phyloP scores from a whole-genome alignment of 441 rosid species.

The Lepidium campestre region DNA sequence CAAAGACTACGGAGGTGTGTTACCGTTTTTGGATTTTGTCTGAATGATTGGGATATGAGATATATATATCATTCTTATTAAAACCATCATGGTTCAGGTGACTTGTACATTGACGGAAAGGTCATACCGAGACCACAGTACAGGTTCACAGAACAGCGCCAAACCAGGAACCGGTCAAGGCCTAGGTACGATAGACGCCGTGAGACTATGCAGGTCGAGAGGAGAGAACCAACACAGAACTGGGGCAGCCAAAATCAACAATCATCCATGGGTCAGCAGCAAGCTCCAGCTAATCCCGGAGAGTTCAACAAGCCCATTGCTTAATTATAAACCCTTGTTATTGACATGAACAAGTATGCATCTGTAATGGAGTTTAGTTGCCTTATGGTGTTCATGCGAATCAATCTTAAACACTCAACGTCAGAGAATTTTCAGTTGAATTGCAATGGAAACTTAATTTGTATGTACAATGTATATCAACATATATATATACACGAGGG shows the following conservation, averaged over 20 bases:
- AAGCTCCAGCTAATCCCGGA: constrained; percentile 18
- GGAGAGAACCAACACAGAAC: constrained; percentile 46
- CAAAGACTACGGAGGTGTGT: constrained; percentile 93
- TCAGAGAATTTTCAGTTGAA: neutral
- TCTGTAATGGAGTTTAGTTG: constrained; percentile 6
- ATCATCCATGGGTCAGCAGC: constrained; percentile 11
- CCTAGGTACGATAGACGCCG: constrained; percentile 72
- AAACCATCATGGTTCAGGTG: constrained; percentile 43
- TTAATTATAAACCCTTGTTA: neutral
- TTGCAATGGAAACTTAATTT: neutral
- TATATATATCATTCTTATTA: neutral
- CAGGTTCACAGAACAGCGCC: constrained; percentile 52
- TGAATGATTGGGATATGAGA: neutral
- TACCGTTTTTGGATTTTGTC: neutral
- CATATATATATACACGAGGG: neutral
- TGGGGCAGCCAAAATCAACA: constrained; percentile 26
- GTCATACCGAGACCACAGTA: constrained; percentile 85
- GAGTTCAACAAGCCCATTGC: neutral
- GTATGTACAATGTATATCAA: constrained; percentile 7
- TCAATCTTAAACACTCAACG: neutral
- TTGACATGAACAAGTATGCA: neutral
- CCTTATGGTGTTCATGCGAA: neutral
- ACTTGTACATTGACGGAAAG: constrained; percentile 77
- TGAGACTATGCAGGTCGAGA: constrained; percentile 62
- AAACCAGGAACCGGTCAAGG: constrained; percentile 48